Conservation (phyloP, 2,329 filamentous ascomycete genomes). For the Aspergillus hiratsukae region DNA sequence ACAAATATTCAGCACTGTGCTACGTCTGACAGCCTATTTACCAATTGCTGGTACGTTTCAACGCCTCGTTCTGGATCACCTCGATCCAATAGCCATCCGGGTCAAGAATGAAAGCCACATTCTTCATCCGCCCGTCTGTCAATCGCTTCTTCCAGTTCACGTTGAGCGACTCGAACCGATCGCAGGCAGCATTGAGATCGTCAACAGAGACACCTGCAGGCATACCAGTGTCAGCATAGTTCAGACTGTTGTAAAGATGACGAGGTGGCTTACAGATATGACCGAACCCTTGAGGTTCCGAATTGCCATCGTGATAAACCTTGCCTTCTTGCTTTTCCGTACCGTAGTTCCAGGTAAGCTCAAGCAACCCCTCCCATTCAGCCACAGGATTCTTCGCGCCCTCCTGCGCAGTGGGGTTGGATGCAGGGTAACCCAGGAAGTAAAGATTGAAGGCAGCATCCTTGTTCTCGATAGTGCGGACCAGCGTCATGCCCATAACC, state of each 20-base stretch:
- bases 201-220: conserved; percentile 70
- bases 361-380: conserved; percentile 75
- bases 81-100: conserved; percentile 81
- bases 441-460: conserved; percentile 81
- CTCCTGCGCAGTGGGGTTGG: conserved; percentile 50
- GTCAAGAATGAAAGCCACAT: conserved; percentile 85
- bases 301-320: conserved; percentile 93
- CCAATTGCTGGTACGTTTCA: conserved; percentile 42
- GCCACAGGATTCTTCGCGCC: conserved; percentile 54
- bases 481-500: conserved; percentile 78
- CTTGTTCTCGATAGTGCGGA: conserved; percentile 67
- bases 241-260: not conserved
- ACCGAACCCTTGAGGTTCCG: conserved; percentile 86
- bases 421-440: conserved; percentile 75
- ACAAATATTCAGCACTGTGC: conserved; percentile 2
- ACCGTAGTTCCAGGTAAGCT: conserved; percentile 79
- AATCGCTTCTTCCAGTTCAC: conserved; percentile 94
- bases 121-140: conserved; percentile 87
- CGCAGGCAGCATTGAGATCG: conserved; percentile 80
- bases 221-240: conserved; percentile 4
- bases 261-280: conserved; percentile 67
- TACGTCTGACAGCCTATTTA: conserved; percentile 11
- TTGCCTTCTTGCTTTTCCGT: conserved; percentile 70
- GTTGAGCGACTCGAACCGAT: conserved; percentile 74
- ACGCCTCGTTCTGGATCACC: conserved; percentile 64